phyloP scores from a whole-genome alignment of 139 green algal species.

The Haematococcus lacustris region DNA sequence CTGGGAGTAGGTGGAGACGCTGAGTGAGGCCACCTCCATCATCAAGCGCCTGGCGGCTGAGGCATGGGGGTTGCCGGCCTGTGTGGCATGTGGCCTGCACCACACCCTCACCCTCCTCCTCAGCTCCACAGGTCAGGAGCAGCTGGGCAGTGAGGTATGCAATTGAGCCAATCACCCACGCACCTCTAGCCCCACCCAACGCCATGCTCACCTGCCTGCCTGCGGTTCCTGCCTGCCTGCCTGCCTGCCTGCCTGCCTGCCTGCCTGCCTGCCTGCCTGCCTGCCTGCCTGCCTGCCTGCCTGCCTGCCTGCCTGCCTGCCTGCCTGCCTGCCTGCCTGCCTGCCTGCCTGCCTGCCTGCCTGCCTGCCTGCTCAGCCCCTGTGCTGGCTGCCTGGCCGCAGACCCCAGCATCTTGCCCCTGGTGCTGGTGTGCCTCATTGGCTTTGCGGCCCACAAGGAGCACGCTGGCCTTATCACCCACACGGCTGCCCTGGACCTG shows the following conservation, averaged over 20 bases:
- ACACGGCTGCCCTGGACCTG: conserved; percentile 22
- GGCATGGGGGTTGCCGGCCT: conserved; percentile 23
- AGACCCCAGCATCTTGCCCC: conserved; percentile 36
- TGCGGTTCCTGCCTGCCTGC: too few relatives aligned
- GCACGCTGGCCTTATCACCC: conserved; percentile 17
- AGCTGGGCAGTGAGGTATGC: not conserved
- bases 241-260: not conserved
- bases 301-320: too few relatives aligned
- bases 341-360: not conserved
- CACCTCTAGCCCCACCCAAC: too few relatives aligned
- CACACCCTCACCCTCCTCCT: conserved; percentile 29
- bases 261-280: not conserved
- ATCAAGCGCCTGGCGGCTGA: conserved; percentile 35
- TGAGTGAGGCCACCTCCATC: conserved; percentile 40
- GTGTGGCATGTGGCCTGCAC: conserved; percentile 18
- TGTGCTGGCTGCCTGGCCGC: not conserved
- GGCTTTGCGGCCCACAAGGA: conserved; percentile 29
- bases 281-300: too few relatives aligned
- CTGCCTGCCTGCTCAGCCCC: not conserved
- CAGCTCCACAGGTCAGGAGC: conserved; percentile 13
- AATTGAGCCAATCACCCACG: too few relatives aligned
- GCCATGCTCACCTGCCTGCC: too few relatives aligned
- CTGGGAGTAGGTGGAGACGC: conserved; percentile 22
- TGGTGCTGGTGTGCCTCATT: conserved; percentile 40
- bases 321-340: not conserved